A percentile compares a stretch with the other conserved stretches of the same genome.
Evolutionary conservation across 441 rosid genomes (phyloP).

Genomic region (Arabidopsis hybrid): DNA sequence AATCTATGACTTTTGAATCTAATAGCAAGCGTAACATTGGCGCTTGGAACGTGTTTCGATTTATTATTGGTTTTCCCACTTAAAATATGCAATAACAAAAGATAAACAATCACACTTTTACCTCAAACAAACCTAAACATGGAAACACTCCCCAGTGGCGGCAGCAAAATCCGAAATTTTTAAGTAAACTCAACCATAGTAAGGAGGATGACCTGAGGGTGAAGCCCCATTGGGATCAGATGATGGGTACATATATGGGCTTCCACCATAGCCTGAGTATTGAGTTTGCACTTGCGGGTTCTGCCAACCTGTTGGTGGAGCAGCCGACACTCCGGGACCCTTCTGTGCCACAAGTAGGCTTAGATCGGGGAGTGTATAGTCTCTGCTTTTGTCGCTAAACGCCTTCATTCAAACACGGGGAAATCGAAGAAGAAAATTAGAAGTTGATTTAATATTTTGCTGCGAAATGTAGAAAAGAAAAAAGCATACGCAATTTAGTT

Average conservation of each 20-base stretch:
- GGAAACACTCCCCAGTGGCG: constrained; percentile 44
- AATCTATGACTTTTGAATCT: background rate
- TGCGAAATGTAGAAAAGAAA: constrained; percentile 38
- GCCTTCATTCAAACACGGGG: constrained; percentile 55
- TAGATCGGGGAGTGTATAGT: constrained; percentile 81
- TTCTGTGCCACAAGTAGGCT: constrained; percentile 60
- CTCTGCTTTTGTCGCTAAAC: constrained; percentile 94
- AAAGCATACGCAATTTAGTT: constrained; percentile 57
- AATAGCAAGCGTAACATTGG: constrained; percentile 2
- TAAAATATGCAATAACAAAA: background rate
- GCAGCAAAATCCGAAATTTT: constrained; percentile 8
- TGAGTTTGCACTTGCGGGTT: constrained; percentile 58
- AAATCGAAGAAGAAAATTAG: background rate
- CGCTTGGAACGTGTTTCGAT: constrained; percentile 15
- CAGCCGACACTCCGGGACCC: constrained; percentile 54
- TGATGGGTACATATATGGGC: constrained; percentile 53
- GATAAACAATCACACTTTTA: constrained; percentile 28
- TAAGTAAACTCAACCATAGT: constrained; percentile 38
- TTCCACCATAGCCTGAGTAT: constrained; percentile 52
- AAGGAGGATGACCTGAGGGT: constrained; percentile 44
- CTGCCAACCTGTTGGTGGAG: constrained; percentile 63
- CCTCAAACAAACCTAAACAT: constrained; percentile 39
- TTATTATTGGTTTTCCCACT: constrained; percentile 25
- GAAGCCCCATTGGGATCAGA: constrained; percentile 42
- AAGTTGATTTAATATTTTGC: constrained; percentile 17